Percentiles rank a stretch among this genome's conserved stretches.
Evolutionary conservation across 2,329 filamentous ascomycete genomes (phyloP).

Genomic region (Harringtonia aguacate): DNA sequence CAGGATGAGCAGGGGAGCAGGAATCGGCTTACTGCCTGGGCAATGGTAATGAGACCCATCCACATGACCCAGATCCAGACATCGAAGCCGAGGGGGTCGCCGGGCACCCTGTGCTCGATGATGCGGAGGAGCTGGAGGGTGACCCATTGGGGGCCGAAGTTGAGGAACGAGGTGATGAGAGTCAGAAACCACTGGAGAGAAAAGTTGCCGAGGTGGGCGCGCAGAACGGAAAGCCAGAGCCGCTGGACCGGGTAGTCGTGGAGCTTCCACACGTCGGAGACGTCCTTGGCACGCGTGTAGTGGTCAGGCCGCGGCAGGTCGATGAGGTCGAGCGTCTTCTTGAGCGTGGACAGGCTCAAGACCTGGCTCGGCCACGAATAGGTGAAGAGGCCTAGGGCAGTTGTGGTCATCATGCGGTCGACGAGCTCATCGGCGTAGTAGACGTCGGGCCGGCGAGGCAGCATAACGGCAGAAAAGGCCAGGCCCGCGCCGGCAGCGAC

Average conservation of each 20-base stretch:
- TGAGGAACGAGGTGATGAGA: slow-evolving; percentile 42
- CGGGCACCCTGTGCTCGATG: slow-evolving; percentile 44
- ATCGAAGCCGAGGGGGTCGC: slow-evolving; percentile 33
- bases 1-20: not conserved
- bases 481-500: slow-evolving; percentile 33
- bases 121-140: slow-evolving; percentile 54
- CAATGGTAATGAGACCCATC: slow-evolving; percentile 49
- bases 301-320: slow-evolving; percentile 54
- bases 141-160: slow-evolving; percentile 60
- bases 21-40: slow-evolving; percentile 25
- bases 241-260: slow-evolving; percentile 30
- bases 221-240: slow-evolving; percentile 50
- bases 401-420: slow-evolving; percentile 51
- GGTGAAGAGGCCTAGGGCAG: slow-evolving; percentile 50
- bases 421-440: slow-evolving; percentile 48
- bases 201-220: slow-evolving; percentile 46
- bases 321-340: slow-evolving; percentile 47
- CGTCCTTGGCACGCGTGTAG: slow-evolving; percentile 38
- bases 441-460: slow-evolving; percentile 60
- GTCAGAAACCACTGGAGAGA: slow-evolving; percentile 49
- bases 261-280: slow-evolving; percentile 37
- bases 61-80: slow-evolving; percentile 60
- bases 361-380: slow-evolving; percentile 53
- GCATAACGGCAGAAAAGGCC: slow-evolving; percentile 35
- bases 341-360: slow-evolving; percentile 42